Evolutionary conservation across 805 yeast genomes (phyloP).

Genomic region (Kregervanrija fluxuum): DNA sequence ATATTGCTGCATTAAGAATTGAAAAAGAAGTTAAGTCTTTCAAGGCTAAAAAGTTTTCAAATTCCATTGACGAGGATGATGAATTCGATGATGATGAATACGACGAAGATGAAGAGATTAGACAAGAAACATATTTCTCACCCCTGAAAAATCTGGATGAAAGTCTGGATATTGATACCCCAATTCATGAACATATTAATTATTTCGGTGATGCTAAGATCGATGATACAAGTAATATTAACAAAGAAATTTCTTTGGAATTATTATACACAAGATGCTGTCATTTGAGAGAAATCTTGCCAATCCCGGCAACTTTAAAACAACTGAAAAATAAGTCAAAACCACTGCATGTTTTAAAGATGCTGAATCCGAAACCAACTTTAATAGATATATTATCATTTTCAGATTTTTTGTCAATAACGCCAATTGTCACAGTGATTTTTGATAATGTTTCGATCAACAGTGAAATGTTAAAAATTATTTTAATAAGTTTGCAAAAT

Average conservation of each 20-base stretch:
- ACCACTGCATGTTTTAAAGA: conserved; percentile 47
- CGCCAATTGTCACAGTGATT: conserved; percentile 47
- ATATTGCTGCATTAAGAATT: conserved; percentile 58
- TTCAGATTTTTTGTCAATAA: conserved; percentile 49
- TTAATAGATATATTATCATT: conserved; percentile 50
- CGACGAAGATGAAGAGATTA: conserved; percentile 12
- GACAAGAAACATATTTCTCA: not conserved
- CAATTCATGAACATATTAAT: conserved; percentile 42
- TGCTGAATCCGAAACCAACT: conserved; percentile 53
- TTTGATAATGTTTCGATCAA: conserved; percentile 52
- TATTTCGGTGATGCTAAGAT: conserved; percentile 20
- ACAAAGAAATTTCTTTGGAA: conserved; percentile 37
- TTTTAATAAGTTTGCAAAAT: conserved; percentile 38
- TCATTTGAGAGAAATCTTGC: conserved; percentile 41
- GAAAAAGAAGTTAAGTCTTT: conserved; percentile 56
- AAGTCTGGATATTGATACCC: conserved; percentile 58
- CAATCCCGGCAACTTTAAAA: conserved; percentile 44
- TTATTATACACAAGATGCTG: conserved; percentile 43
- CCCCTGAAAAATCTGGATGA: conserved; percentile 1
- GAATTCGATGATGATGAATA: conserved; percentile 18
- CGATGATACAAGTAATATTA: conserved; percentile 4
- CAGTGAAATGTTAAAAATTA: conserved; percentile 44
- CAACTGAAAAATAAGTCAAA: conserved; percentile 44
- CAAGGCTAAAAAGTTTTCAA: conserved; percentile 24
- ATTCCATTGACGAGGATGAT: conserved; percentile 20